Percentiles rank a stretch among this genome's conserved stretches.
Conservation (phyloP, 805 yeast species). For the Candida lessepsii region DNA sequence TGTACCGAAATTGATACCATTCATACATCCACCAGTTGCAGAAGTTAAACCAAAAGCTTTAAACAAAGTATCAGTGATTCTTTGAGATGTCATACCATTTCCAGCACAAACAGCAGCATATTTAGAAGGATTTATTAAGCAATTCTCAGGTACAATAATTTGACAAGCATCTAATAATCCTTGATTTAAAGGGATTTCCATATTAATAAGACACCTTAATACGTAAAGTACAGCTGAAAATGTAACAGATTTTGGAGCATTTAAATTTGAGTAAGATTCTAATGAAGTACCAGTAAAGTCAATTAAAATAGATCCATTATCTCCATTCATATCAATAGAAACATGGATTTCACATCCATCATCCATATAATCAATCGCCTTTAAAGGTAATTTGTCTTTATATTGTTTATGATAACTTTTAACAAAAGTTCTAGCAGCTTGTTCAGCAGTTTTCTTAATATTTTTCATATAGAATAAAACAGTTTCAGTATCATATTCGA, state of each 20-base stretch:
- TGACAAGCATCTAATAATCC: slow-evolving; percentile 21
- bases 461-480: slow-evolving; percentile 77
- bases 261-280: slow-evolving; percentile 47
- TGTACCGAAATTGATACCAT: slow-evolving; percentile 21
- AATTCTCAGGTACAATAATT: slow-evolving; percentile 17
- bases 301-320: slow-evolving; percentile 22
- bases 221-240: slow-evolving; percentile 84
- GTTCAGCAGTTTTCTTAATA: slow-evolving; percentile 75
- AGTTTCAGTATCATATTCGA: slow-evolving; percentile 57
- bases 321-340: slow-evolving; percentile 18
- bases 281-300: slow-evolving; percentile 28
- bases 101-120: slow-evolving; percentile 22
- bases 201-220: slow-evolving; percentile 75
- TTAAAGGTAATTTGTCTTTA: slow-evolving; percentile 33
- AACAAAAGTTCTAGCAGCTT: slow-evolving; percentile 52
- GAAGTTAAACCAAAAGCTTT: slow-evolving; percentile 22
- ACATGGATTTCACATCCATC: slow-evolving; percentile 19
- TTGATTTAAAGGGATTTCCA: slow-evolving; percentile 77
- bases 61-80: slow-evolving; percentile 21
- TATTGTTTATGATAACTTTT: slow-evolving; percentile 34
- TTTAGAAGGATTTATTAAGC: slow-evolving; percentile 18
- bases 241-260: slow-evolving; percentile 88
- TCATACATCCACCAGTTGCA: slow-evolving; percentile 23
- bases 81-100: slow-evolving; percentile 23
- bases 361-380: slow-evolving; percentile 19